A percentile compares a stretch with the other conserved stretches of the same genome.
Evolutionary conservation across 2,329 filamentous ascomycete species (phyloP).

Genomic region (Hypomyces rosellus): DNA sequence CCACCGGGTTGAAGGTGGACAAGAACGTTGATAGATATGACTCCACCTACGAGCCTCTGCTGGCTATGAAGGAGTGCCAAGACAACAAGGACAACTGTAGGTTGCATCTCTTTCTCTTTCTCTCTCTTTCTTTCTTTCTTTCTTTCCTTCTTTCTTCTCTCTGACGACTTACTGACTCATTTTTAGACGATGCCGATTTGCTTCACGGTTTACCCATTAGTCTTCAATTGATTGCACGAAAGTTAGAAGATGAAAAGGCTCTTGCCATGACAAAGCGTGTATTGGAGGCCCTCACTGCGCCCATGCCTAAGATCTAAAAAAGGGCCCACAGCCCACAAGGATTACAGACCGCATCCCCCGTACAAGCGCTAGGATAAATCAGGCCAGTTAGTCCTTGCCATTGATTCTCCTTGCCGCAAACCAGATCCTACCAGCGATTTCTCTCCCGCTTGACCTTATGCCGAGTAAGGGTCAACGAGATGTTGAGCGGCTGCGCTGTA

Average conservation of each 20-base stretch:
- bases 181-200: slow-evolving; percentile 30
- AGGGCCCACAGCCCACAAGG: too few relatives aligned
- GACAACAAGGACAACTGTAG: slow-evolving; percentile 37
- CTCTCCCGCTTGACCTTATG: too few relatives aligned
- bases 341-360: too few relatives aligned
- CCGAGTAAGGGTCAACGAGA: too few relatives aligned
- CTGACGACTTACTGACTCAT: neutral
- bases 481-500: too few relatives aligned
- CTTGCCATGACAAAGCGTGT: slow-evolving; percentile 27
- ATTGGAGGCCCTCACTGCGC: slow-evolving; percentile 14
- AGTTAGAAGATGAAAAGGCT: slow-evolving; percentile 36
- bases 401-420: too few relatives aligned
- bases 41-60: slow-evolving; percentile 27
- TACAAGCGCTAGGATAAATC: too few relatives aligned
- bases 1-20: slow-evolving; percentile 36
- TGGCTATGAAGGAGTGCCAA: slow-evolving; percentile 26
- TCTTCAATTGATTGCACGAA: slow-evolving; percentile 37
- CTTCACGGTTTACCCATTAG: slow-evolving; percentile 39
- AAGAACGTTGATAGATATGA: slow-evolving; percentile 30
- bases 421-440: too few relatives aligned
- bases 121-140: neutral
- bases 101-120: slow-evolving; percentile 14
- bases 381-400: too few relatives aligned
- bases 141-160: neutral
- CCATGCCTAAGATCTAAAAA: too few relatives aligned